These are phyloP conservation scores for Chytriomyces confervae DNA, from an alignment of 192 early-diverging fungal genomes.

Conservation along the genomic window DNA sequence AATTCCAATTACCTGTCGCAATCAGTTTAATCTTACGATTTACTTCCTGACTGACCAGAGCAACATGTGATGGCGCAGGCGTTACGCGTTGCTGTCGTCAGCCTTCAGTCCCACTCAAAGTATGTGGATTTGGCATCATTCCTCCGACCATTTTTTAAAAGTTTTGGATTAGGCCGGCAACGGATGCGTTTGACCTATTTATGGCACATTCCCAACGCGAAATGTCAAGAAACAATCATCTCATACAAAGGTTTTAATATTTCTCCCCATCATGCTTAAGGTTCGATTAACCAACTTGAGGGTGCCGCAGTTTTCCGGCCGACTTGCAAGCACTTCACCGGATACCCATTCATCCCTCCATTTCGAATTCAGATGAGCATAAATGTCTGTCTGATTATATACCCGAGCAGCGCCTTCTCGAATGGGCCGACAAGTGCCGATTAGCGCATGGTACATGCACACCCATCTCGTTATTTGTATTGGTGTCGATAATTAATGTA, in stretches of 20 bases:
- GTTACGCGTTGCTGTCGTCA: conserved; percentile 41
- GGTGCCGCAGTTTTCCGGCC: conserved; percentile 40
- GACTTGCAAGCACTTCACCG: conserved; percentile 51
- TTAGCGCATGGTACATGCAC: conserved; percentile 40
- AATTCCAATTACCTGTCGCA: neutral
- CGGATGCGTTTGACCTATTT: conserved; percentile 41
- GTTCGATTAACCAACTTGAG: neutral
- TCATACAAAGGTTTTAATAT: conserved; percentile 44
- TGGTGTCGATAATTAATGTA: neutral
- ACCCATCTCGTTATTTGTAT: neutral
- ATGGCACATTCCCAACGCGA: conserved; percentile 49
- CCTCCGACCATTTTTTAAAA: neutral
- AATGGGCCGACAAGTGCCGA: conserved; percentile 54
- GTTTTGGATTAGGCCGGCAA: neutral
- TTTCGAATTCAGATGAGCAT: conserved; percentile 33
- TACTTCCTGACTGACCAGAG: conserved; percentile 24
- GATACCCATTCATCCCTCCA: conserved; percentile 49
- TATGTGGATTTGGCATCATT: conserved; percentile 20
- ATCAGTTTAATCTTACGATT: neutral
- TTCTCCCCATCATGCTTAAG: neutral
- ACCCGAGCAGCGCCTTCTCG: conserved; percentile 46
- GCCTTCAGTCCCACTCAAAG: conserved; percentile 41
- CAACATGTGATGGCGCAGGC: conserved; percentile 46
- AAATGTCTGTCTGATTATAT: conserved; percentile 49
- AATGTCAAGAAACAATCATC: conserved; percentile 42